Evolutionary conservation across 441 rosid species (phyloP).

Genomic region (Bocquillonia castaneifolia): DNA sequence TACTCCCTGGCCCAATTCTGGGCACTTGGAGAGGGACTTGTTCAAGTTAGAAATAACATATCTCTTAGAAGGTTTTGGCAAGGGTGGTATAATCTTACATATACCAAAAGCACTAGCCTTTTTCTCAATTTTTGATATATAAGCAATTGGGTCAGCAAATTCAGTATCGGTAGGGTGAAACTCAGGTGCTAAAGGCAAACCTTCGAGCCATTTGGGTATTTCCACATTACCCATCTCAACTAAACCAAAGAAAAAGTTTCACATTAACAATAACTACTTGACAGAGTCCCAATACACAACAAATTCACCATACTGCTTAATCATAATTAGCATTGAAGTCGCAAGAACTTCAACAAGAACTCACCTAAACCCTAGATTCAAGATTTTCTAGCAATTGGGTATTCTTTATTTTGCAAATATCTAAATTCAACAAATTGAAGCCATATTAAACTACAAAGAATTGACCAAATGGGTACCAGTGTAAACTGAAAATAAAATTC

Average conservation of each 20-base stretch:
- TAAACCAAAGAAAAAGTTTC: conserved; percentile 7
- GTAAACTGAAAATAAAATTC: too few relatives aligned
- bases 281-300: conserved; percentile 17
- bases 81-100: conserved; percentile 94
- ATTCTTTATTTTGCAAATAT: conserved; percentile 1
- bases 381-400: conserved; percentile 10
- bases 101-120: conserved; percentile 92
- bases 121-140: conserved; percentile 94
- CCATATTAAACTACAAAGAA: neutral
- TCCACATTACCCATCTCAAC: conserved; percentile 82
- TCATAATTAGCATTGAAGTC: conserved; percentile 23
- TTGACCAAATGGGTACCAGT: too few relatives aligned
- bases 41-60: conserved; percentile 75
- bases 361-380: conserved; percentile 40
- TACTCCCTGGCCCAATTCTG: conserved; percentile 55
- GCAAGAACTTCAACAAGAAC: conserved; percentile 8
- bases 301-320: conserved; percentile 17
- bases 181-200: conserved; percentile 88
- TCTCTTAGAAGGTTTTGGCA: conserved; percentile 85
- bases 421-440: conserved; percentile 10
- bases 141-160: conserved; percentile 95
- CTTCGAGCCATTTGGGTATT: conserved; percentile 84
- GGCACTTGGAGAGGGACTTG: conserved; percentile 69
- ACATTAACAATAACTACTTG: conserved; percentile 11
- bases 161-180: conserved; percentile 95